Evolutionary conservation across 441 rosid species (phyloP).

Genomic region (Euphorbia schlechtendalii): DNA sequence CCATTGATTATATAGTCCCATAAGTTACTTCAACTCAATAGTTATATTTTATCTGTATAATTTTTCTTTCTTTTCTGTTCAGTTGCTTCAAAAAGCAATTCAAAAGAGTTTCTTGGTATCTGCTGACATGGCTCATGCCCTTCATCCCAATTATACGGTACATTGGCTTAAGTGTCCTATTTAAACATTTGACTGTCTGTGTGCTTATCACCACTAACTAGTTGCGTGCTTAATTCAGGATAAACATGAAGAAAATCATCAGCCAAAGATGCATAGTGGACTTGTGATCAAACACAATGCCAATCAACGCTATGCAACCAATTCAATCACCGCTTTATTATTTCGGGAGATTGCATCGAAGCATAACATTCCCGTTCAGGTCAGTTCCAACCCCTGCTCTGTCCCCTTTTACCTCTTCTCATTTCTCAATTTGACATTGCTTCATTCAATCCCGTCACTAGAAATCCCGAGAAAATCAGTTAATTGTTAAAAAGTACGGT

Average conservation of each 20-base stretch:
- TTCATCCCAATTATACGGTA: conserved; percentile 93
- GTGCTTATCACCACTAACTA: conserved; percentile 3
- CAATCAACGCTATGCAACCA: conserved; percentile 94
- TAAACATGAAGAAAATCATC: conserved; percentile 95
- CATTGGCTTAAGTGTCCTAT: conserved; percentile 5
- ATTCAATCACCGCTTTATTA: conserved; percentile 76
- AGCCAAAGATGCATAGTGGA: conserved; percentile 96
- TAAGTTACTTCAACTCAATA: neutral
- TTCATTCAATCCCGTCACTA: neutral
- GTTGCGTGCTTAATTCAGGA: conserved; percentile 39
- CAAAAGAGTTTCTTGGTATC: conserved; percentile 89
- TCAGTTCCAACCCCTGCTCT: conserved; percentile 13
- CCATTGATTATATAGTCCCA: neutral
- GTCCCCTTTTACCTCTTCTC: neutral
- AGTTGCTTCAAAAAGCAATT: conserved; percentile 78
- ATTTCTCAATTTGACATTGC: neutral
- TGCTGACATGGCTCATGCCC: conserved; percentile 98
- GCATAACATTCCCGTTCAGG: conserved; percentile 82
- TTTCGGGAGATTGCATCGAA: conserved; percentile 76
- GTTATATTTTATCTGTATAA: neutral
- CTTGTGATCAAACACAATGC: conserved; percentile 96
- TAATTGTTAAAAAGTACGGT: too few relatives aligned
- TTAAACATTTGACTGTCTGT: conserved; percentile 8
- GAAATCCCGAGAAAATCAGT: neutral
- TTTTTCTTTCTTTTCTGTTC: conserved; percentile 18